Evolutionary conservation across 2,329 filamentous ascomycete species (phyloP), one percentile per base, ranked within the genome.

Genomic region (Hymenoscyphus repandus): DNA sequence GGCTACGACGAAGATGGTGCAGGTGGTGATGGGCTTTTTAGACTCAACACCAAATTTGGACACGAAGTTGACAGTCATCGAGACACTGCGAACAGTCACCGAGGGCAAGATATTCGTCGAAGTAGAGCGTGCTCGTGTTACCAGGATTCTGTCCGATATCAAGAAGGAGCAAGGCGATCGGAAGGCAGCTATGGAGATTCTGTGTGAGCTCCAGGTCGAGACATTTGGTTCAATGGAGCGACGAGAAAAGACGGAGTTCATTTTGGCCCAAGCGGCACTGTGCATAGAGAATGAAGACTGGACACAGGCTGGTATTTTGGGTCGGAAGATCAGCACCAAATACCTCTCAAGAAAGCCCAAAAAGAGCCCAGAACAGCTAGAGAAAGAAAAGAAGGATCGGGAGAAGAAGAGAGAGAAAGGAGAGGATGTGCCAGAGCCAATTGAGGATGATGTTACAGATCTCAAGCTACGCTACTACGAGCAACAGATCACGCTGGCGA

Each of bases 91-190:
- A 62, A 97, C 92, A 38, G 92, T 99, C 44, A 99, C 93, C 7
- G 93, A 99, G 72, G 93, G 93, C 73, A 99, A 99, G 86, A 99
- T 99, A 69, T 99, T 99, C 65, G 92, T 99, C 63, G 93, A 99
- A 76, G 93, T 99, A 47, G 93, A 99, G 78, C 85, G 93, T 61
- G 93, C 93, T 58, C 88, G 93, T 61, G 86, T 99, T 53, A 99
- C 93, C 63, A 90, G 86, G 68, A 95, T 96, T 59, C 79, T 99
- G 11, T 97, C 93, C 46, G 83, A 96, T 70, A 97, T 99, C 77
- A 97, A 97, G 79, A 96, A 95, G 73, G 75, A 88, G 58, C 90
- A 97, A 72, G 92, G 91, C 58, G 92, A 99, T 66, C 76, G 96
- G 65, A 90, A 88, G 67, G 84, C 89, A 5, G 93, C 93, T 30